These are phyloP conservation scores for Hirsutella minnesotensis DNA, from an alignment of 2,329 filamentous ascomycete genomes.

Conservation along the genomic window DNA sequence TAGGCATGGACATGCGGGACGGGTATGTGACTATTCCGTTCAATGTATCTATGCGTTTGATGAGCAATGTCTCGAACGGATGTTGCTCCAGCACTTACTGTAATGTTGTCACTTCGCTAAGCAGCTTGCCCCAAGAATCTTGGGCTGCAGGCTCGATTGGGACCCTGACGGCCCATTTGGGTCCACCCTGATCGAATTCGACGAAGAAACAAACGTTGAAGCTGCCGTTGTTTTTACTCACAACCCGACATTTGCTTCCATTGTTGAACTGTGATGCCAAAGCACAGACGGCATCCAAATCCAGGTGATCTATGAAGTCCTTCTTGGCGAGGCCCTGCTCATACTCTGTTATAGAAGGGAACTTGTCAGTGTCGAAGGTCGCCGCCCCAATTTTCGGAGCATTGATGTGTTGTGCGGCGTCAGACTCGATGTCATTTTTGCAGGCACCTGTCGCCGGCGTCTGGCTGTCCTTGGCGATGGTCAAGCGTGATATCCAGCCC, in stretches of 20 bases:
- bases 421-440: neutral
- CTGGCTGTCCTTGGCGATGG: neutral
- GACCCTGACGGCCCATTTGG: constrained; percentile 12
- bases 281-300: constrained; percentile 9
- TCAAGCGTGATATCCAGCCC: neutral
- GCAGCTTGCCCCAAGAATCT: constrained; percentile 13
- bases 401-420: neutral
- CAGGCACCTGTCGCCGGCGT: neutral
- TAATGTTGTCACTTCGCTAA: constrained; percentile 14
- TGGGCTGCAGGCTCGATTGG: constrained; percentile 11
- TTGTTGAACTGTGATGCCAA: constrained; percentile 11
- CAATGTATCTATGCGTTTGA: constrained; percentile 9
- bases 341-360: neutral
- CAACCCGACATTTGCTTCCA: constrained; percentile 8
- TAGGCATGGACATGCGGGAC: constrained; percentile 11
- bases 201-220: constrained; percentile 14
- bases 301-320: constrained; percentile 11
- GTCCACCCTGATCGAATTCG: constrained; percentile 4
- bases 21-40: constrained; percentile 10
- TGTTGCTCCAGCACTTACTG: constrained; percentile 5
- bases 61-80: constrained; percentile 1
- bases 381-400: neutral
- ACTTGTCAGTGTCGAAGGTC: neutral
- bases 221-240: constrained; percentile 9
- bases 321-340: neutral